Evolutionary conservation across 1,284 basidiomycete genomes (phyloP), one percentile per base, ranked within the genome.

Genomic region (Boletus semigastroideus): DNA sequence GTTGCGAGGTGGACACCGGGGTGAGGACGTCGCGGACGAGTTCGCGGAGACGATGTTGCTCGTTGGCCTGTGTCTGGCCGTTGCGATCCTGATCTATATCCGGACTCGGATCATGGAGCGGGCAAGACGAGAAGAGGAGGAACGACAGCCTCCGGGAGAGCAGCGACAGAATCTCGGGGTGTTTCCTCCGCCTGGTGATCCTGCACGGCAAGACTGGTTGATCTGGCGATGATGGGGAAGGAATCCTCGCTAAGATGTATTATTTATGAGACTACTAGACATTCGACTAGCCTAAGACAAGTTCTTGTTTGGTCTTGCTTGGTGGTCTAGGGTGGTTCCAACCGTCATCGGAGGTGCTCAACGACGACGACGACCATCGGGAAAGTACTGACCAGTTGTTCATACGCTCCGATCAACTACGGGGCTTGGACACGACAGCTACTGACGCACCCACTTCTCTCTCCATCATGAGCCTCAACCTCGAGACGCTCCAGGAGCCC

Each of bases 1-100:
- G 9, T 61, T 82, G 51, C 78, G 85, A 38, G 80, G 81, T 20
- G 78, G 75, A 8, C 72, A 79, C 46, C 75, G 82, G n/a, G 81
- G 79, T 20, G 82, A 84, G 19, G 79, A 77, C 27, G 78, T 77
- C 1, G 71, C 67, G 13, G 81, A 89, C 58, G 85, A 89, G 58
- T 83, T 89, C 52, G 72, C 72, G 39, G 89, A 91, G 73, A 91
- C 86, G 34, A 78, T 88, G 73, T 63, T 90, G 42, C 72, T 91
- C 25, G 76, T 90, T 10, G 66, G 80, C 37, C 73, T 90, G 27
- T 87, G 85, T 61, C 66, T 86, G 30, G 71, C 78, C 20, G 84
- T 90, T 41, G 85, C 86, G 4, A 69, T 82, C 38, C 71, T 91
- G 59, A 74, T 91, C 42, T 91, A 86, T 61, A 72, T 89, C 49